A percentile compares a stretch with the other conserved stretches of the same genome.
phyloP scores from a whole-genome alignment of 1,284 basidiomycete species.

The Pyrrhoderma lamaoense region DNA sequence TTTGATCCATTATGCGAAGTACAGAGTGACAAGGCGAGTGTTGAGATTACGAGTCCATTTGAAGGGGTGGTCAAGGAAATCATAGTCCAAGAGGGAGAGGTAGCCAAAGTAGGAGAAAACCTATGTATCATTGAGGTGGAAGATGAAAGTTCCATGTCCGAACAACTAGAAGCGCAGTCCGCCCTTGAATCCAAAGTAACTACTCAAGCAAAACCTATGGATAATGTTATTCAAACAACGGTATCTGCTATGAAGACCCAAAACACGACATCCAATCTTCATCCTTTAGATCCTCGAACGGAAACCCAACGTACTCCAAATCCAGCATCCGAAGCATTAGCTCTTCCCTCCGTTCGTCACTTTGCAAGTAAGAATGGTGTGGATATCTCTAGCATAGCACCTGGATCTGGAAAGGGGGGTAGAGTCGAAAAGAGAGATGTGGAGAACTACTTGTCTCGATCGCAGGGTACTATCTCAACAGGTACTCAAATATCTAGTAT shows the following conservation, averaged over 20 bases:
- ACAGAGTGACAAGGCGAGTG: slow-evolving; percentile 90
- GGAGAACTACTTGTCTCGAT: slow-evolving; percentile 45
- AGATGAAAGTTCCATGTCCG: slow-evolving; percentile 35
- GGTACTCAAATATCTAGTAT: slow-evolving; percentile 7
- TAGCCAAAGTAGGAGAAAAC: slow-evolving; percentile 80
- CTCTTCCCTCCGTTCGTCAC: slow-evolving; percentile 74
- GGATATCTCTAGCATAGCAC: slow-evolving; percentile 49
- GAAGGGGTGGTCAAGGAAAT: slow-evolving; percentile 72
- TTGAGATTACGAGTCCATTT: slow-evolving; percentile 88
- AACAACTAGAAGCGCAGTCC: neutral
- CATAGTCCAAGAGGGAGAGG: slow-evolving; percentile 74
- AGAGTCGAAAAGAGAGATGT: slow-evolving; percentile 74
- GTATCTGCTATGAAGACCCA: neutral
- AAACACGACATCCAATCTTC: neutral
- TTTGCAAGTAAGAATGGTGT: slow-evolving; percentile 64
- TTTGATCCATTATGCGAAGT: slow-evolving; percentile 92
- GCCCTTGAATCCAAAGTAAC: neutral
- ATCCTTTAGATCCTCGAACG: neutral
- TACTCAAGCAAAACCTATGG: slow-evolving; percentile 7
- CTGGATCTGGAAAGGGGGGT: slow-evolving; percentile 71
- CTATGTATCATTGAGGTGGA: slow-evolving; percentile 82
- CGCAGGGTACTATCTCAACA: slow-evolving; percentile 12
- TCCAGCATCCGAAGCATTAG: slow-evolving; percentile 34
- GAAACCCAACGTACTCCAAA: neutral
- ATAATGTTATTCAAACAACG: slow-evolving; percentile 9